These are phyloP conservation scores for Aspergillus vadensis DNA, from an alignment of 2,329 filamentous ascomycete species.

Conservation along the genomic window DNA sequence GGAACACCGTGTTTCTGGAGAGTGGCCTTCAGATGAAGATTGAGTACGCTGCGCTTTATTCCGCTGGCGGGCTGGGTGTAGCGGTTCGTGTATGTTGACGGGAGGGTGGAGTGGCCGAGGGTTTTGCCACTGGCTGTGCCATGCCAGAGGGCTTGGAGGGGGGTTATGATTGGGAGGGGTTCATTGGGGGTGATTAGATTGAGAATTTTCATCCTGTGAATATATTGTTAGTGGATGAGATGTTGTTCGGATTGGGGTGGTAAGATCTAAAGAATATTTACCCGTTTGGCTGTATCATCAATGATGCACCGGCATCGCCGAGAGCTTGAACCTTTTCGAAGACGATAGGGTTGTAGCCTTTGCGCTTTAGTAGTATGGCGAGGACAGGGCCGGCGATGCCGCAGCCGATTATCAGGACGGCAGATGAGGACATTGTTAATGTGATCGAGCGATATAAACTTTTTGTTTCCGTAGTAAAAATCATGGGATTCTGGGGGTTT, in stretches of 20 bases:
- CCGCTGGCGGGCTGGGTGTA: not conserved
- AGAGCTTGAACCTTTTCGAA: conserved; percentile 9
- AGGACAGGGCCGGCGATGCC: conserved; percentile 9
- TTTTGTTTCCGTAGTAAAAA: no score
- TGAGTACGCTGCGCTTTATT: not conserved
- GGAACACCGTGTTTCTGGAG: not conserved
- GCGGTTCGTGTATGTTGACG: not conserved
- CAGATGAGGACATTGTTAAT: not conserved
- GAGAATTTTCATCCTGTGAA: conserved; percentile 5
- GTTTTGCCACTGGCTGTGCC: not conserved
- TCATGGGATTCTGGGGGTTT: not conserved
- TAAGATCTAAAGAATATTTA: not conserved
- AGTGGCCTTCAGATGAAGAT: not conserved
- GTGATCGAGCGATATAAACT: no score
- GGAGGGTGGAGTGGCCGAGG: not conserved
- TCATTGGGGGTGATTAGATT: rapidly evolving
- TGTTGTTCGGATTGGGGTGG: not conserved
- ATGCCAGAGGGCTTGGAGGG: not conserved
- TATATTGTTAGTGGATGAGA: not conserved
- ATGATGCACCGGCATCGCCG: conserved; percentile 10
- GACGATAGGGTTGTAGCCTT: conserved; percentile 6
- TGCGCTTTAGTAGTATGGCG: not conserved
- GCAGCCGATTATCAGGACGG: conserved; percentile 7
- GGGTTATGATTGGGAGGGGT: not conserved
- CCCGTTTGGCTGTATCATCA: conserved; percentile 11